Evolutionary conservation across 352 stramenopile species (phyloP).

Genomic region (Blastocystis sp.): DNA sequence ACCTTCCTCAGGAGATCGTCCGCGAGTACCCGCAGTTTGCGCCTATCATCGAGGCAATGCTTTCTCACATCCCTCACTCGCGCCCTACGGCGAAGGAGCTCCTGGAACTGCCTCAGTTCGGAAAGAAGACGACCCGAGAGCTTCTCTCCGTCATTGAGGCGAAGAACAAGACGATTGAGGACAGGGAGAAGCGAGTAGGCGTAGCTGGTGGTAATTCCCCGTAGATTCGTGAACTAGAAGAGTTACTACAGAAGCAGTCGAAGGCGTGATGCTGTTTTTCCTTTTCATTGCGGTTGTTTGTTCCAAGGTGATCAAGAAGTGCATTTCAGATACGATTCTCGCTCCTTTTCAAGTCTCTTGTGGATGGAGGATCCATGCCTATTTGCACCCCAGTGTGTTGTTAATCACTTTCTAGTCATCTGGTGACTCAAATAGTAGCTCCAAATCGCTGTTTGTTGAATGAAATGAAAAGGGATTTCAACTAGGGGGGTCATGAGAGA

Average conservation of each 20-base stretch:
- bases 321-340: not conserved
- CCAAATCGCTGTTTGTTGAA: not conserved
- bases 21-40: not conserved
- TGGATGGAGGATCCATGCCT: not conserved
- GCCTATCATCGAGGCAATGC: slow-evolving; percentile 3
- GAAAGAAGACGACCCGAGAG: slow-evolving; percentile 23
- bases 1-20: slow-evolving; percentile 23
- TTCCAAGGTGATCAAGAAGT: no score
- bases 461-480: slow-evolving; percentile 6
- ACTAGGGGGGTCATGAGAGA: not conserved
- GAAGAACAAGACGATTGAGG: not conserved
- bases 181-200: slow-evolving; percentile 12
- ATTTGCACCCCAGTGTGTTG: not conserved
- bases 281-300: not conserved
- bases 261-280: not conserved
- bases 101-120: slow-evolving; percentile 16
- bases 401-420: not conserved
- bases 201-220: not conserved
- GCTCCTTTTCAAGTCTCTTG: not conserved
- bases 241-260: not conserved
- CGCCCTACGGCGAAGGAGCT: slow-evolving; percentile 28
- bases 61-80: not conserved
- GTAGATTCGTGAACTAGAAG: slow-evolving; percentile 46
- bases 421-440: not conserved
- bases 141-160: not conserved